Conservation (phyloP, 2,329 filamentous ascomycete genomes). For the Pestalotiopsis fici region DNA sequence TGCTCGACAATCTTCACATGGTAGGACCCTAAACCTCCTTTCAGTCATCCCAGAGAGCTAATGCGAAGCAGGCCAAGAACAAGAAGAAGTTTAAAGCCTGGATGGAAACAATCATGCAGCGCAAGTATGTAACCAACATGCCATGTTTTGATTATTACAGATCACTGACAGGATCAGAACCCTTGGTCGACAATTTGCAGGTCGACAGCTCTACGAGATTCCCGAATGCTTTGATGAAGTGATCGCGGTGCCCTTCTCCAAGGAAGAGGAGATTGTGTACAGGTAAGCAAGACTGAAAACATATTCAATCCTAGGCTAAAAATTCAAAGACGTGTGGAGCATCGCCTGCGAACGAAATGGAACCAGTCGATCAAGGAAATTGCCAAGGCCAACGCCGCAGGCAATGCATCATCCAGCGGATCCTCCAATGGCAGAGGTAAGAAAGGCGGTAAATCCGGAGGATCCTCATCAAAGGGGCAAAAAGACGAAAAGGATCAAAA, state of each 20-base stretch:
- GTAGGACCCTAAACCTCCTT: background rate
- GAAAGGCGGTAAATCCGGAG: background rate
- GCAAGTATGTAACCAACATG: background rate
- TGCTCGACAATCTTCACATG: background rate
- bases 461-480: background rate
- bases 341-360: background rate
- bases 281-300: background rate
- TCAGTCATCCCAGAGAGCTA: background rate
- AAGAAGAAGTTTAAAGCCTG: background rate
- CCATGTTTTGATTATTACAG: background rate
- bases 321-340: background rate
- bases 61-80: background rate
- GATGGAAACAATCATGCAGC: background rate
- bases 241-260: background rate
- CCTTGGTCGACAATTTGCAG: background rate
- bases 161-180: background rate
- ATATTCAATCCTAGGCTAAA: background rate
- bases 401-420: background rate
- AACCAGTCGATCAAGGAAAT: background rate
- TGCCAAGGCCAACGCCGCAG: background rate
- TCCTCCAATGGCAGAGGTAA: no score
- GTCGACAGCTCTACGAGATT: background rate
- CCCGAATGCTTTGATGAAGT: background rate
- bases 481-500: background rate
- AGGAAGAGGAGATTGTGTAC: conserved; percentile 3